Evolutionary conservation across 2,329 filamentous ascomycete genomes (phyloP).

Genomic region (Sporothrix sp.): DNA sequence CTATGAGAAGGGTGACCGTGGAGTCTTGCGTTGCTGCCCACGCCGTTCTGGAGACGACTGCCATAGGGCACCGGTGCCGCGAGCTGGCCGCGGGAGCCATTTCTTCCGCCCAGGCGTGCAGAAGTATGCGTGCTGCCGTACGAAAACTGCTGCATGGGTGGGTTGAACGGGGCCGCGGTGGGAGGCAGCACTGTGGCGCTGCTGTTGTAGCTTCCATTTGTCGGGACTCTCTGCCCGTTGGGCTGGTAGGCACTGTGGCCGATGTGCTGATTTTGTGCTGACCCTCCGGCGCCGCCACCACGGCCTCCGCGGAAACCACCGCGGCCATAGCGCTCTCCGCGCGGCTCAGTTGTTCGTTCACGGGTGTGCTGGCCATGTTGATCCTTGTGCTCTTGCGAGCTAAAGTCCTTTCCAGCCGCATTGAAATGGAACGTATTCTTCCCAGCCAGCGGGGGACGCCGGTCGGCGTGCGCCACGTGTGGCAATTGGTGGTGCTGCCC

Average conservation of each 20-base stretch:
- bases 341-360: slow-evolving; percentile 31
- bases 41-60: slow-evolving; percentile 16
- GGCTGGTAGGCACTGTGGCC: slow-evolving; percentile 27
- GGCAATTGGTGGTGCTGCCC: slow-evolving; percentile 1
- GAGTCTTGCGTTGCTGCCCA: slow-evolving; percentile 13
- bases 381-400: slow-evolving; percentile 18
- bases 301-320: slow-evolving; percentile 37
- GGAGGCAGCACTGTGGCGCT: slow-evolving; percentile 16
- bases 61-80: background rate
- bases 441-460: slow-evolving; percentile 3
- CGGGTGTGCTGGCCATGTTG: slow-evolving; percentile 21
- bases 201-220: slow-evolving; percentile 23
- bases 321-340: slow-evolving; percentile 28
- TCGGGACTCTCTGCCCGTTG: slow-evolving; percentile 26
- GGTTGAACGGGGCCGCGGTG: slow-evolving; percentile 31
- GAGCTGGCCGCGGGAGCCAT: slow-evolving; percentile 11
- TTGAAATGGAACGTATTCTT: slow-evolving; percentile 9
- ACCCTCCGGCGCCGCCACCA: slow-evolving; percentile 22
- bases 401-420: slow-evolving; percentile 16
- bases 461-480: slow-evolving; percentile 4
- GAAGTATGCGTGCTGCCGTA: slow-evolving; percentile 23
- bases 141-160: slow-evolving; percentile 33
- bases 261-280: slow-evolving; percentile 23
- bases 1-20: slow-evolving; percentile 21
- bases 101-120: background rate